These are phyloP conservation scores for Suillus ampliporus DNA, from an alignment of 768 basidiomycete species.

Conservation along the genomic window DNA sequence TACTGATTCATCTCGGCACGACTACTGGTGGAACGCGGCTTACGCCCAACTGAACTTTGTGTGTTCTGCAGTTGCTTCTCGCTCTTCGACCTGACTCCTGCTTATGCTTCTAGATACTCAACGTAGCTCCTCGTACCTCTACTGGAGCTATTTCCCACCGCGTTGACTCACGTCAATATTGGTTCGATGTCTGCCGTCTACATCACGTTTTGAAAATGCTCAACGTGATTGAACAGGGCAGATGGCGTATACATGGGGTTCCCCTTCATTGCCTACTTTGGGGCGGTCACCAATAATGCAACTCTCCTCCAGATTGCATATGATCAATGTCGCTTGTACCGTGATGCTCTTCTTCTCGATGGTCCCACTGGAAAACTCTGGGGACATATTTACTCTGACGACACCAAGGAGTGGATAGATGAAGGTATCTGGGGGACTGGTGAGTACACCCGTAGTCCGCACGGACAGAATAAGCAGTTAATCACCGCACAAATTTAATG, in stretches of 20 bases:
- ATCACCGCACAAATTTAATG: not conserved
- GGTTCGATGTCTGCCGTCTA: conserved; percentile 17
- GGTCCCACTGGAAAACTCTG: conserved; percentile 42
- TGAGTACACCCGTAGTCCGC: conserved; percentile 1
- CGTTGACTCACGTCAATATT: conserved; percentile 38
- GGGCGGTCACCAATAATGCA: conserved; percentile 38
- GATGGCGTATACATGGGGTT: conserved; percentile 50
- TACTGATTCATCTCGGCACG: conserved; percentile 19
- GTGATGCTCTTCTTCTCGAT: conserved; percentile 35
- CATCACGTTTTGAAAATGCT: not conserved
- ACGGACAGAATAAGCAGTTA: not conserved
- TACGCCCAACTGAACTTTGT: conserved; percentile 30
- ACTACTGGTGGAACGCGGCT: conserved; percentile 28
- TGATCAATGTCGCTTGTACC: conserved; percentile 47
- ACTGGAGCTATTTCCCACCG: conserved; percentile 49
- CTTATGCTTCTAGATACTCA: conserved; percentile 22
- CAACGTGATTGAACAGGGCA: conserved; percentile 28
- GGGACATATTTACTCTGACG: conserved; percentile 38
- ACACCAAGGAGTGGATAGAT: conserved; percentile 17
- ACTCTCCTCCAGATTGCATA: conserved; percentile 47
- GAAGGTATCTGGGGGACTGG: conserved; percentile 45
- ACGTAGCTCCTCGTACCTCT: conserved; percentile 35
- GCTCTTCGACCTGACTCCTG: not conserved
- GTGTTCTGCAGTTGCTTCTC: not conserved
- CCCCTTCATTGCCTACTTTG: conserved; percentile 51